Base-by-base conservation (phyloP, 768 basidiomycete species). In the Fibroporia radiculosa region DNA sequence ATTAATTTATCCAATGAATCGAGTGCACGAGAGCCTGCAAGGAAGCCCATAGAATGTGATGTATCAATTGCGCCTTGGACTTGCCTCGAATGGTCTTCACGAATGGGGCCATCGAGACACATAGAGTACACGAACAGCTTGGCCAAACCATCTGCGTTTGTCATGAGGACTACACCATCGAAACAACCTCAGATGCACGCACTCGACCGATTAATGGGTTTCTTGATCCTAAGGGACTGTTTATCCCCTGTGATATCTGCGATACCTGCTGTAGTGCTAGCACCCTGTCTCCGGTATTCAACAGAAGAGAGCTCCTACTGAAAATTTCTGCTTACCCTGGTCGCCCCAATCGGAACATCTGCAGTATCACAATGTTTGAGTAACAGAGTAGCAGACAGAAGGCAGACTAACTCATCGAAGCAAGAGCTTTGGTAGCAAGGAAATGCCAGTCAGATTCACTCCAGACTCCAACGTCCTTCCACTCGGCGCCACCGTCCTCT, bases 391-490 rank as follows among this genome's bases (percentile, higher is more conserved):
- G 46, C 25, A 24, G 35, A 25, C 24, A 19, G 3, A 38, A 38
- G 24, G 12, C 8, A 24, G 2, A 43, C 47, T 42, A 23, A 62
- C 86, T 82, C 80, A 91, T 82, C 4, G 85, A 83, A 25, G 77
- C 73, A 26, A 97, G 66, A 12, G 86, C 84, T 61, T 93, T 93
- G 27, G 81, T 80, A 51, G 93, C 76, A 39, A 98, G 66, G 22
- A 84, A 68, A 44, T 79, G 78, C 81, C 91, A 97, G 62, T 97
- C 82, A 33, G 76, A 69, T 46, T 89, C 76, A 4, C 77, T 82
- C 77, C 91, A 93, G 44, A 98, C 93, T 11, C 93, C 93, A 27
- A 97, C 75, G 52, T 89, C 86, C 60, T 82, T 84, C 80, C 81
- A 84, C 45, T 67, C 64, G 6, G 79, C 74, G 29, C 73, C 72